These are phyloP conservation scores for Colletotrichum camelliae DNA, from an alignment of 2,329 filamentous ascomycete genomes.

Conservation along the genomic window DNA sequence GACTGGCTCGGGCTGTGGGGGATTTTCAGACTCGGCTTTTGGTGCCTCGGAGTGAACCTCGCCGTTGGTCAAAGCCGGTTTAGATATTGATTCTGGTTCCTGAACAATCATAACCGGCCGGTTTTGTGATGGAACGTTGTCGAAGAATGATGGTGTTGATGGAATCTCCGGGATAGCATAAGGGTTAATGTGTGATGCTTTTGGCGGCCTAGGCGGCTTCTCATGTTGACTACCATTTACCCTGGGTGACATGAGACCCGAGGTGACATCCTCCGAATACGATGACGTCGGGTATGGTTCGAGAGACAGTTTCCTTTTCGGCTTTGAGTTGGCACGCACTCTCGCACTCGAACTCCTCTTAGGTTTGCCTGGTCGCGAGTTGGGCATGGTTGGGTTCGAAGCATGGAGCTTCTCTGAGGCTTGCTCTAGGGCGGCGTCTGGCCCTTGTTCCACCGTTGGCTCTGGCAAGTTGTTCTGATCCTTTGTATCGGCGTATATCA, in stretches of 20 bases:
- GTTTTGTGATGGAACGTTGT: constrained; percentile 36
- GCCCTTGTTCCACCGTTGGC: background rate
- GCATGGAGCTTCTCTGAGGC: constrained; percentile 12
- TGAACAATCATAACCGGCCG: constrained; percentile 5
- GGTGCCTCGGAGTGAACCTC: background rate
- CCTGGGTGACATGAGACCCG: constrained; percentile 34
- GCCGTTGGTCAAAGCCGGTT: background rate
- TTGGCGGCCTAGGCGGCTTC: constrained; percentile 37
- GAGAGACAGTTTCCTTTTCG: constrained; percentile 31
- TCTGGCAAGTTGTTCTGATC: constrained; percentile 21
- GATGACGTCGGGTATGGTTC: constrained; percentile 33
- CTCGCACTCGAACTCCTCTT: constrained; percentile 27
- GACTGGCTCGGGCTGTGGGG: background rate
- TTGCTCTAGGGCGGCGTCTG: background rate
- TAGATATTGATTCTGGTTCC: constrained; percentile 9
- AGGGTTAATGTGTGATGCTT: constrained; percentile 28
- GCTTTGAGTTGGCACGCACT: constrained; percentile 31
- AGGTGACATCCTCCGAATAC: constrained; percentile 32
- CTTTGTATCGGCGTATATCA: constrained; percentile 22
- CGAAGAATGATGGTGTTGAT: constrained; percentile 41
- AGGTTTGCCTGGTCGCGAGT: background rate
- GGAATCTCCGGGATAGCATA: constrained; percentile 40
- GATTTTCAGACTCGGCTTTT: background rate
- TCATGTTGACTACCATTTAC: constrained; percentile 36
- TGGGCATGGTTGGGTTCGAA: background rate